These are phyloP conservation scores for Mariannaea elegans DNA, from an alignment of 2,329 filamentous ascomycete species.

Conservation along the genomic window DNA sequence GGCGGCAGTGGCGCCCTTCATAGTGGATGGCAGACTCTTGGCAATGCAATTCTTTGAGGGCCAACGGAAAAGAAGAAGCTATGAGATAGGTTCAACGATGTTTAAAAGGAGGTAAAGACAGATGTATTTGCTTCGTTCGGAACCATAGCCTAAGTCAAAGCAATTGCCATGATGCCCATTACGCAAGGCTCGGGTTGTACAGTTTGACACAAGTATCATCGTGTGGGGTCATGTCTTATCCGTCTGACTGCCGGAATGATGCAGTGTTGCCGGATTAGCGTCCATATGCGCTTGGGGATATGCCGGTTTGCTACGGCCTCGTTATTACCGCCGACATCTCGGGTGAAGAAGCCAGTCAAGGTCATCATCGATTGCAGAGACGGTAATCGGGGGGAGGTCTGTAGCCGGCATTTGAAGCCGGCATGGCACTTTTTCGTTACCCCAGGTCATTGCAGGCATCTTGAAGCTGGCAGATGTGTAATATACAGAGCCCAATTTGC, in stretches of 20 bases:
- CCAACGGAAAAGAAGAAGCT: conserved; percentile 12
- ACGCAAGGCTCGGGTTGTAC: background rate
- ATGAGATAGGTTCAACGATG: background rate
- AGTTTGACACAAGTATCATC: background rate
- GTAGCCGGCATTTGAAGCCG: too few relatives aligned
- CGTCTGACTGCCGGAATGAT: background rate
- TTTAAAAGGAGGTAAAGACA: too few relatives aligned
- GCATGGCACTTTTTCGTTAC: background rate
- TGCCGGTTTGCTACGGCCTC: background rate
- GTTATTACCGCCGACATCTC: background rate
- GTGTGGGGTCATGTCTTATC: conserved; percentile 1
- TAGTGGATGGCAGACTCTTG: background rate
- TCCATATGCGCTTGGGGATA: background rate
- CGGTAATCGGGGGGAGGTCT: too few relatives aligned
- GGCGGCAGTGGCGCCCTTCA: conserved; percentile 30
- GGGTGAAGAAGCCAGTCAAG: background rate
- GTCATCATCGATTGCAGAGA: background rate
- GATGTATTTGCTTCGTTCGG: too few relatives aligned
- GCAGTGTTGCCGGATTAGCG: conserved; percentile 8
- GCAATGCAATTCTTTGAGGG: conserved; percentile 8
- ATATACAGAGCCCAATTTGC: conserved; percentile 11
- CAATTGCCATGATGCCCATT: too few relatives aligned
- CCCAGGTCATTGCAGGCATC: background rate
- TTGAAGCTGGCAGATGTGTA: conserved; percentile 10
- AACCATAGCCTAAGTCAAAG: too few relatives aligned